Percentiles rank a stretch among this genome's conserved stretches.
Conservation (phyloP, 2,329 filamentous ascomycete genomes). For the Fusarium pseudocircinatum region DNA sequence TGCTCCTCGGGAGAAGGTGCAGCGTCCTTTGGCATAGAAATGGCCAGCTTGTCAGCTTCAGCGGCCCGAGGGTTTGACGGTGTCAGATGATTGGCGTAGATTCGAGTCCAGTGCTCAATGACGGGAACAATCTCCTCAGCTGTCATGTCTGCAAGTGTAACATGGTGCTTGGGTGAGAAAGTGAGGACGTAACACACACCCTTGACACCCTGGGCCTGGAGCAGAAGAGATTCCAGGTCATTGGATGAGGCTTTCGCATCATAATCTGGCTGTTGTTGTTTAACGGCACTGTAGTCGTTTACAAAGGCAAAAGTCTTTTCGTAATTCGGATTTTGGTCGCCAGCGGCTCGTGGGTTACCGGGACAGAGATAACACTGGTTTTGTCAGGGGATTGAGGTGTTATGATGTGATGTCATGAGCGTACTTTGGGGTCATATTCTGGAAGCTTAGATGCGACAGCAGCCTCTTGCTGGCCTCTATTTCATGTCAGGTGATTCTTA, state of each 20-base stretch:
- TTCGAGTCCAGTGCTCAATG: constrained; percentile 88
- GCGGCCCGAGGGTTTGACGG: constrained; percentile 70
- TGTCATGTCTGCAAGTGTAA: constrained; percentile 91
- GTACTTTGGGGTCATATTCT: constrained; percentile 78
- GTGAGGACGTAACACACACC: constrained; percentile 98
- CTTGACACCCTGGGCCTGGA: constrained; percentile 86
- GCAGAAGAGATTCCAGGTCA: constrained; percentile 77
- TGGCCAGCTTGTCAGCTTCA: constrained; percentile 51
- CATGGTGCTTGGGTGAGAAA: constrained; percentile 89
- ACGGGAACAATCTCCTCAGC: constrained; percentile 81
- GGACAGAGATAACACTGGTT: constrained; percentile 91
- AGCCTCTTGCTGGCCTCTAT: constrained; percentile 80
- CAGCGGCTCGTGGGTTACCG: constrained; percentile 86
- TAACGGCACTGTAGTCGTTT: constrained; percentile 97
- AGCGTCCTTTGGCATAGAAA: constrained; percentile 51
- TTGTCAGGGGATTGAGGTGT: constrained; percentile 7
- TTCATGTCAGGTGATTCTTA: constrained; percentile 3
- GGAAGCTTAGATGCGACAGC: constrained; percentile 76
- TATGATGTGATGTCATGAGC: constrained; percentile 33
- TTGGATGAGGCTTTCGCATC: constrained; percentile 52
- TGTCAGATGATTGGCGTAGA: constrained; percentile 85
- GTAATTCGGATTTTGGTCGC: constrained; percentile 87
- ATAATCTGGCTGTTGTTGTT: constrained; percentile 90
- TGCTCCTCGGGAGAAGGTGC: constrained; percentile 70
- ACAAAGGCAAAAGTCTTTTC: constrained; percentile 91